These are phyloP conservation scores for Daldinia sp. DNA, from an alignment of 2,329 filamentous ascomycete species.

Conservation along the genomic window DNA sequence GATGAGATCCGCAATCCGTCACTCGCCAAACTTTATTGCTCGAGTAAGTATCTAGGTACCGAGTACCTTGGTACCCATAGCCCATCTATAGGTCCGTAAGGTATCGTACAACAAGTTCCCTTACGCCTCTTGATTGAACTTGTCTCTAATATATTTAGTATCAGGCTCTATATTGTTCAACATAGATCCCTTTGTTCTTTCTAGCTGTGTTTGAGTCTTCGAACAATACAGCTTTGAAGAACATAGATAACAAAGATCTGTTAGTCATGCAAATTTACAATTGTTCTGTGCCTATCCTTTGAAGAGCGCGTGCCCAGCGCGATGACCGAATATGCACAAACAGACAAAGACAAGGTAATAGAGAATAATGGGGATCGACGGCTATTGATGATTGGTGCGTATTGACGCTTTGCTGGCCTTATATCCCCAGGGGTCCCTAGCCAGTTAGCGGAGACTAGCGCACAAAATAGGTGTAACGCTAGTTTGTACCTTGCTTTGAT, in stretches of 20 bases:
- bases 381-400: conserved; percentile 33
- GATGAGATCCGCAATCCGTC: conserved; percentile 38
- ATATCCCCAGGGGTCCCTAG: conserved; percentile 24
- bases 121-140: conserved; percentile 9
- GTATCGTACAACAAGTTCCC: neutral
- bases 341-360: neutral
- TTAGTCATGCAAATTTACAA: neutral
- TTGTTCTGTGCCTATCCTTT: conserved; percentile 10
- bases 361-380: conserved; percentile 26
- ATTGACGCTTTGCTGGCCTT: conserved; percentile 32
- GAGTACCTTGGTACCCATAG: neutral
- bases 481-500: conserved; percentile 36
- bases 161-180: neutral
- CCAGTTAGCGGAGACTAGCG: conserved; percentile 31
- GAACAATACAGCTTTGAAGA: neutral
- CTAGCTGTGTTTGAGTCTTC: neutral
- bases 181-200: neutral
- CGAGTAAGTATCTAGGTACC: conserved; percentile 7
- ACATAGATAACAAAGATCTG: conserved; percentile 5
- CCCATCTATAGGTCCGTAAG: neutral
- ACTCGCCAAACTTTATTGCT: conserved; percentile 4
- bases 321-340: conserved; percentile 17
- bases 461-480: conserved; percentile 31
- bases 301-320: conserved; percentile 14
- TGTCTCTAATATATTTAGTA: conserved; percentile 20